Evolutionary conservation across 2,329 filamentous ascomycete genomes (phyloP).

Genomic region (Diaporthe aspalathi): DNA sequence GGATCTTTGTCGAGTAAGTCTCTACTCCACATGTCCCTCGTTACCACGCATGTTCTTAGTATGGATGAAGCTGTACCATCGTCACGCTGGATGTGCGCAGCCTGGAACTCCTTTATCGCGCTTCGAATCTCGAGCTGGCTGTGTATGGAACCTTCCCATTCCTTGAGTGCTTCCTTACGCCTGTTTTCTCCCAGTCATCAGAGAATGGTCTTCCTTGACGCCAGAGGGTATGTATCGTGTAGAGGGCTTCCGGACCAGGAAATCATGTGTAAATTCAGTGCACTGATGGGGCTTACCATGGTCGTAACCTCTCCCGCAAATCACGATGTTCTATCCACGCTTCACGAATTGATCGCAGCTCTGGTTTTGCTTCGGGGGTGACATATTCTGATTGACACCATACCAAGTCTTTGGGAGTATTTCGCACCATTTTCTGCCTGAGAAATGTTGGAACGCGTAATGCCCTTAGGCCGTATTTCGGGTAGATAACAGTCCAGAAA

Average conservation of each 20-base stretch:
- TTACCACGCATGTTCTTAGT: rapidly evolving
- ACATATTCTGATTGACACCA: not conserved
- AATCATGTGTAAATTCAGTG: too few relatives aligned
- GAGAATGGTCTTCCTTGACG: not conserved
- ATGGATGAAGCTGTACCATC: not conserved
- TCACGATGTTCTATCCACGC: rapidly evolving
- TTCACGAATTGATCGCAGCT: not conserved
- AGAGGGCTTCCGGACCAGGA: not conserved
- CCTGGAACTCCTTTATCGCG: not conserved
- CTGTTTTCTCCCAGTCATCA: not conserved
- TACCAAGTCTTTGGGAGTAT: not conserved
- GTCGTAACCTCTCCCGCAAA: not conserved
- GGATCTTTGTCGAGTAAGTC: not conserved
- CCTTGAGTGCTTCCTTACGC: not conserved
- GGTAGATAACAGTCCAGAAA: not conserved
- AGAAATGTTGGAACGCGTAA: not conserved
- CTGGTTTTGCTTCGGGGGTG: not conserved
- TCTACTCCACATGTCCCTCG: not conserved
- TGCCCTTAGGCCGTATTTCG: not conserved
- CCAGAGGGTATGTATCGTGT: too few relatives aligned
- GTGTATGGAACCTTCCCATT: not conserved
- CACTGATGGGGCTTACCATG: not conserved
- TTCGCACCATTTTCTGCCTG: not conserved
- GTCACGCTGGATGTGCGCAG: slow-evolving; percentile 12
- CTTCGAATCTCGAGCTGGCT: not conserved